Base-by-base conservation (phyloP, 2,329 filamentous ascomycete species). In the Orbilia ellipsospora region DNA sequence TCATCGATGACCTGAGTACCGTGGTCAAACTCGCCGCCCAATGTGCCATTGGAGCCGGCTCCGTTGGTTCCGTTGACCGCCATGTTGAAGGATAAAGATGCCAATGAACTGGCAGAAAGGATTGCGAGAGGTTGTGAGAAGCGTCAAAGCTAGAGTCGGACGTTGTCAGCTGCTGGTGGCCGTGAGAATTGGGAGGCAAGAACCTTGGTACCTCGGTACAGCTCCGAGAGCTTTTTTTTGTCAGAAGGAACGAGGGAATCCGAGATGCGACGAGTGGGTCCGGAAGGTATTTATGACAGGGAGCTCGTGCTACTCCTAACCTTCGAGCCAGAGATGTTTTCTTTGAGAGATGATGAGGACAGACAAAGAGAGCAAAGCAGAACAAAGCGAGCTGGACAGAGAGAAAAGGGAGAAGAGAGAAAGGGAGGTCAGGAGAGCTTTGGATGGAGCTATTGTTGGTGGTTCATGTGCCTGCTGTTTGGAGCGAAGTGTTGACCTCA, bases 1-100 rank as follows among this genome's bases (percentile, higher is more conserved):
- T 94, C 94, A 82, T 97, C 93, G 81, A 99, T 92, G 80, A 99
- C 93, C 84, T 99, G 95, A 81, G 98, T 92, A 81, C 95, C 95
- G 87, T 97, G 92, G 81, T 93, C 92, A 83, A 94, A 98, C 78
- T 89, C 86, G 81, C 88, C 86, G 79, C 87, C 86, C 77, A 85
- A 84, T 80, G 88, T 86, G 84, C 86, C 85, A 76, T 89, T 86
- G 84, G 90, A 90, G 82, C 92, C 88, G 66, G 88, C 86, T 80
- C 91, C 90, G 83, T 94, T 93, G 82, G 94, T 91, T 82, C 90
- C 90, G 84, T 95, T 96, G 89, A 93, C 90, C 61, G 79, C 31
- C 59, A 73, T 73, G 16, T 51, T 23, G 56, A 62, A 28, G 26
- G 42, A 28, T 26, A 18, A 10, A 20, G 56, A 59, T 26, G 59